Evolutionary conservation across 140 eudicot species (phyloP).

Genomic region (Senecio squalidus): DNA sequence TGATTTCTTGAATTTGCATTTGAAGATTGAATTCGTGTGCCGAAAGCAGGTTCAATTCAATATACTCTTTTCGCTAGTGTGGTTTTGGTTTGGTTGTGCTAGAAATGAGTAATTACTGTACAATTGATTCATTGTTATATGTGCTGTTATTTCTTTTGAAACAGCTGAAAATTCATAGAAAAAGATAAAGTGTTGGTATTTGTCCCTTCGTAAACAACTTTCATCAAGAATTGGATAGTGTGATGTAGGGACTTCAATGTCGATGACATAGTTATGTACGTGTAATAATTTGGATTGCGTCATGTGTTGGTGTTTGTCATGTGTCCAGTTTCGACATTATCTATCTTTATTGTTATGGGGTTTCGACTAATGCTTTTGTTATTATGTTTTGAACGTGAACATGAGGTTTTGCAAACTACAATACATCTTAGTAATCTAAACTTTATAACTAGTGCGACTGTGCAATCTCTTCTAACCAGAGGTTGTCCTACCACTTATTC

Average conservation of each 20-base stretch:
- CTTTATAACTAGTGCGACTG: too few relatives aligned
- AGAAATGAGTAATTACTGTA: constrained; percentile 5
- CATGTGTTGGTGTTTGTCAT: neutral
- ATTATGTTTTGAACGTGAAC: too few relatives aligned
- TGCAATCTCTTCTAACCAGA: too few relatives aligned
- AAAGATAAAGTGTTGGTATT: neutral
- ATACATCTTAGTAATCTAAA: too few relatives aligned
- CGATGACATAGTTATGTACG: neutral
- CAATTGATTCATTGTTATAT: constrained; percentile 14
- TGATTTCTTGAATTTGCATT: constrained; percentile 27
- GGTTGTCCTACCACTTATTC: too few relatives aligned
- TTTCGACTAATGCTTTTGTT: too few relatives aligned
- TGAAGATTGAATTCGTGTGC: constrained; percentile 23
- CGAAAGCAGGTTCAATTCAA: constrained; percentile 5
- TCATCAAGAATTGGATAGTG: constrained; percentile 4
- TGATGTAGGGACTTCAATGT: neutral
- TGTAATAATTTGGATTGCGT: neutral
- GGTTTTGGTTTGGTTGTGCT: constrained; percentile 18
- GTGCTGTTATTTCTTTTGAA: constrained; percentile 9
- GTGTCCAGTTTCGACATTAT: too few relatives aligned
- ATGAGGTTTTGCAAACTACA: too few relatives aligned
- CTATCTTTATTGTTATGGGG: too few relatives aligned
- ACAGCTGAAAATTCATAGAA: constrained; percentile 15
- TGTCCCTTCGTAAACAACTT: constrained; percentile 9
- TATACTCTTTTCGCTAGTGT: constrained; percentile 13